Evolutionary conservation across 2,329 filamentous ascomycete species (phyloP).

Genomic region (Pseudogymnoascus sp.): DNA sequence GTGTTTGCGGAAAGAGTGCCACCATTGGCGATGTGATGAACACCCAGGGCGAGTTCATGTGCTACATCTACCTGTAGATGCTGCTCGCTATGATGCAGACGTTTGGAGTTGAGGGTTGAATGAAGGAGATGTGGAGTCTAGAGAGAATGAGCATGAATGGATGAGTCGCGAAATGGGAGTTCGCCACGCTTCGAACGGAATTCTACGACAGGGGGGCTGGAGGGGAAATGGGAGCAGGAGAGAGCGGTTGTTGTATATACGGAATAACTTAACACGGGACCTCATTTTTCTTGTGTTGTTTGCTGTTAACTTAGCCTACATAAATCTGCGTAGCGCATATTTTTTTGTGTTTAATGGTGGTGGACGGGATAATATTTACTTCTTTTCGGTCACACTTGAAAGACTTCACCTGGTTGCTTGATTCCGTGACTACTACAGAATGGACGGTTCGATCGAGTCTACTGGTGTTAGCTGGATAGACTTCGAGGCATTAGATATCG

Average conservation of each 20-base stretch:
- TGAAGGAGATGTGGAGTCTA: neutral
- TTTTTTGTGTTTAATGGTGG: conserved; percentile 6
- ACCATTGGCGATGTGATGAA: neutral
- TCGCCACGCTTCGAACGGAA: conserved; percentile 2
- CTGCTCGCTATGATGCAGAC: neutral
- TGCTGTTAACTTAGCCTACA: neutral
- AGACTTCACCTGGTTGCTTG: neutral
- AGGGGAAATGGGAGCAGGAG: neutral
- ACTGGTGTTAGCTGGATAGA: neutral
- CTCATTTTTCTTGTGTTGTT: conserved; percentile 6
- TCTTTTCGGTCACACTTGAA: neutral
- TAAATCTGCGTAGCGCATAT: conserved; percentile 2
- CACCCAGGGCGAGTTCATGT: neutral
- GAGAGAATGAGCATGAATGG: neutral
- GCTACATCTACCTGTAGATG: conserved; percentile 8
- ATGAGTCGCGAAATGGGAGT: conserved; percentile 4
- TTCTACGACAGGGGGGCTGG: neutral
- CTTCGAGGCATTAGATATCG: no score
- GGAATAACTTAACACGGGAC: neutral
- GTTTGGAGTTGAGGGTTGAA: neutral
- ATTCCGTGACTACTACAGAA: neutral
- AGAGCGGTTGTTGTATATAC: neutral
- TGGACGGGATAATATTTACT: conserved; percentile 1
- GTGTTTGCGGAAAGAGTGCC: neutral
- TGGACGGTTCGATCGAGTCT: neutral